Evolutionary conservation across 495 filamentous ascomycete species (phyloP).

Genomic region (Annulohypoxylon bovei): DNA sequence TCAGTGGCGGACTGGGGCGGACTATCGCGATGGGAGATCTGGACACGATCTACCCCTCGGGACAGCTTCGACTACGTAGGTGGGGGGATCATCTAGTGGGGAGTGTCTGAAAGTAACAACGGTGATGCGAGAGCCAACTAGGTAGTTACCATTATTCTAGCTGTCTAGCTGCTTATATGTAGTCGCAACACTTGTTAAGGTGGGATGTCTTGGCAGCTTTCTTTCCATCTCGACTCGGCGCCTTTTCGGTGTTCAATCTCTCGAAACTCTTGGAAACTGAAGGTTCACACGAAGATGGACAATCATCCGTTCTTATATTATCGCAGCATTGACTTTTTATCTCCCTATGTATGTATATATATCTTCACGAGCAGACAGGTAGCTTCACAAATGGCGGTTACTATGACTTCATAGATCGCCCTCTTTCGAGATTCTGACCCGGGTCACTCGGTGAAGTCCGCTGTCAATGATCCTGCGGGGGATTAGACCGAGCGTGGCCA

Average conservation of each 20-base stretch:
- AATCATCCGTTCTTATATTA: background rate
- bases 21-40: background rate
- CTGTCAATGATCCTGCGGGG: slow-evolving; percentile 19
- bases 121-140: background rate
- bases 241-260: background rate
- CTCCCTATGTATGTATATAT: background rate
- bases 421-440: background rate
- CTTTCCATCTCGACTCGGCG: background rate
- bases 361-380: background rate
- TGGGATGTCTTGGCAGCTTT: background rate
- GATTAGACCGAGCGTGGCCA: slow-evolving; percentile 4
- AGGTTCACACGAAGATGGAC: background rate
- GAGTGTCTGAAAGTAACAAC: no score
- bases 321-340: background rate
- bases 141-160: no score
- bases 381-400: no score
- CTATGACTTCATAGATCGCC: background rate
- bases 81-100: no score
- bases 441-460: slow-evolving; percentile 23
- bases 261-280: background rate
- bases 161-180: background rate
- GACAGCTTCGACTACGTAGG: no score
- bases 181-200: background rate
- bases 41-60: no score
- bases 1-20: background rate